Evolutionary conservation across 306 rosid species (phyloP).

Genomic region (Castanea mollissima): DNA sequence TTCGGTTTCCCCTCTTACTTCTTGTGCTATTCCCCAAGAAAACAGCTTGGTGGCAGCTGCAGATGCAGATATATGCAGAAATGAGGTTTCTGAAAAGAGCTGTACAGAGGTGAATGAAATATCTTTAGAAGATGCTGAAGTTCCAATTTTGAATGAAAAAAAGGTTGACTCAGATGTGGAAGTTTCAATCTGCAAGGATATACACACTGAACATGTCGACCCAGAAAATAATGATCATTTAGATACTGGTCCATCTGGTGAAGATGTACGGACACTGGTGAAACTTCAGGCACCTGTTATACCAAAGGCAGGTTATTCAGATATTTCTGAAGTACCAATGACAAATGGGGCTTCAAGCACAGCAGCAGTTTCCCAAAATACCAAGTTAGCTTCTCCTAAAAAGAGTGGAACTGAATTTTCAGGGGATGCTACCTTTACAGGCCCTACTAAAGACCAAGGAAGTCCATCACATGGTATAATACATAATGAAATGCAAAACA

Average conservation of each 20-base stretch:
- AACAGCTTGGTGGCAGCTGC: constrained; percentile 23
- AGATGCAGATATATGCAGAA: constrained; percentile 36
- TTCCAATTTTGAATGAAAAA: constrained; percentile 23
- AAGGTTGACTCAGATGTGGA: constrained; percentile 34
- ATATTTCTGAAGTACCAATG: constrained; percentile 24
- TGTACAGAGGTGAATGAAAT: constrained; percentile 32
- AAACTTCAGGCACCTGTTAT: constrained; percentile 28
- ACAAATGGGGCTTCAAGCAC: constrained; percentile 29
- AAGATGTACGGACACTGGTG: constrained; percentile 22
- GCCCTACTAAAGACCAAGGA: constrained; percentile 36
- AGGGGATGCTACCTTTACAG: constrained; percentile 26
- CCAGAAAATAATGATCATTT: constrained; percentile 22
- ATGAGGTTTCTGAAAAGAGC: constrained; percentile 29
- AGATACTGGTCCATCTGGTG: constrained; percentile 22
- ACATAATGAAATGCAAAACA: constrained; percentile 38
- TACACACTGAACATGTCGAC: constrained; percentile 34
- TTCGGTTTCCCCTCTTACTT: constrained; percentile 25
- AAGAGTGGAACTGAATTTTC: constrained; percentile 27
- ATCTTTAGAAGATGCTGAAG: constrained; percentile 36
- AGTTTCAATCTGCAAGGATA: constrained; percentile 32
- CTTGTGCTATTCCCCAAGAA: constrained; percentile 32
- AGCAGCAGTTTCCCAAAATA: constrained; percentile 22
- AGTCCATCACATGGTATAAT: constrained; percentile 30
- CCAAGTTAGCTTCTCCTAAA: constrained; percentile 33
- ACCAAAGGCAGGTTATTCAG: constrained; percentile 35